Evolutionary conservation across 805 yeast species (phyloP).

Genomic region (Nakazawaea peltata): DNA sequence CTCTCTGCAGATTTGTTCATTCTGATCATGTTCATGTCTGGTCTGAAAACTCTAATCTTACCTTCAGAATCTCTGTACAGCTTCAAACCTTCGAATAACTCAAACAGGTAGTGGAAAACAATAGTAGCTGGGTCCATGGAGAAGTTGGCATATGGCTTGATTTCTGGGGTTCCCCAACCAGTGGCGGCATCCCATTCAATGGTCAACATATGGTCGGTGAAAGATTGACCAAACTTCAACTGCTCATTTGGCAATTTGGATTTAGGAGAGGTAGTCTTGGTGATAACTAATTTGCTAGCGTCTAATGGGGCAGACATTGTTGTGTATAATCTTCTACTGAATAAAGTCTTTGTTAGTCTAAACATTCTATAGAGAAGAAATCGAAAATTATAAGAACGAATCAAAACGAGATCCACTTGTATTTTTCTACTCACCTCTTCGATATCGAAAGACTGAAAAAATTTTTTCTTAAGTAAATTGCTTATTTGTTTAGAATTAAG

Average conservation of each 20-base stretch:
- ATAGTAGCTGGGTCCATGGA: slow-evolving; percentile 79
- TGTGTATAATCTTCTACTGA: too few relatives aligned
- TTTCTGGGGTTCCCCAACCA: slow-evolving; percentile 90
- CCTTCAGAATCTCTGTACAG: slow-evolving; percentile 69
- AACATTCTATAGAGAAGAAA: too few relatives aligned
- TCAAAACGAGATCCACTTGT: too few relatives aligned
- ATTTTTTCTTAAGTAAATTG: too few relatives aligned
- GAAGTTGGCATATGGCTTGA: slow-evolving; percentile 76
- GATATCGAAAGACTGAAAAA: too few relatives aligned
- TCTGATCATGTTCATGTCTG: slow-evolving; percentile 86
- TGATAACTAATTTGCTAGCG: slow-evolving; percentile 43
- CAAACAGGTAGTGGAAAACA: slow-evolving; percentile 93
- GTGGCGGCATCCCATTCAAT: slow-evolving; percentile 68
- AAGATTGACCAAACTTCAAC: slow-evolving; percentile 63
- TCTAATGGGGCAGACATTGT: slow-evolving; percentile 36
- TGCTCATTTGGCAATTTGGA: slow-evolving; percentile 49
- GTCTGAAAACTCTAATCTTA: slow-evolving; percentile 76
- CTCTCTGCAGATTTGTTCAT: slow-evolving; percentile 85
- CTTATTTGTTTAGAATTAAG: too few relatives aligned
- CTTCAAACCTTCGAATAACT: slow-evolving; percentile 92
- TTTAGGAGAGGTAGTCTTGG: slow-evolving; percentile 42
- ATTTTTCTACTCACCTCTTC: too few relatives aligned
- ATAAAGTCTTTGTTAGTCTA: too few relatives aligned
- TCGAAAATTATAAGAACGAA: too few relatives aligned
- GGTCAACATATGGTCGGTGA: slow-evolving; percentile 86